Conservation (phyloP, 306 rosid genomes). For the Cucurbita pepo region DNA sequence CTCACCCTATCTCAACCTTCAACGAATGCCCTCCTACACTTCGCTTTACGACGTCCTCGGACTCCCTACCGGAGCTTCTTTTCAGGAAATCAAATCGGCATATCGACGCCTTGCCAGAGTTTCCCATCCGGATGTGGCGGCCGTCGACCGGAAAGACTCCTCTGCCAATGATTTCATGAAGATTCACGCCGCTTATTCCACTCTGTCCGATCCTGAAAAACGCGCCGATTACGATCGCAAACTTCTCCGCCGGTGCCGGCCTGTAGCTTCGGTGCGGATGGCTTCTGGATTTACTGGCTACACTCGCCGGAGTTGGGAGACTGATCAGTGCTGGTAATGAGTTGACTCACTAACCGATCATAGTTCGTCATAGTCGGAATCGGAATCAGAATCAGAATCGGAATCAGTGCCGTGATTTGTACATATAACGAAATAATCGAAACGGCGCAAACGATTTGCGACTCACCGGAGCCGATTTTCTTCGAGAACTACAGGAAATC, state of each 20-base stretch:
- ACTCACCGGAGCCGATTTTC: neutral
- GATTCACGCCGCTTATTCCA: slow-evolving; percentile 75
- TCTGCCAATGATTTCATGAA: slow-evolving; percentile 63
- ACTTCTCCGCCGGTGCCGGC: slow-evolving; percentile 28
- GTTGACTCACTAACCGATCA: slow-evolving; percentile 14
- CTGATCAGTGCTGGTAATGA: slow-evolving; percentile 96
- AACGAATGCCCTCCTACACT: slow-evolving; percentile 13
- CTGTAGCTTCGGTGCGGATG: slow-evolving; percentile 15
- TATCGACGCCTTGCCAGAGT: slow-evolving; percentile 64
- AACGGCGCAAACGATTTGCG: neutral
- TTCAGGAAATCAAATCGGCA: slow-evolving; percentile 67
- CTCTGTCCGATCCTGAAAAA: slow-evolving; percentile 66
- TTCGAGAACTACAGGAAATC: neutral
- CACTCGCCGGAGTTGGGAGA: slow-evolving; percentile 74
- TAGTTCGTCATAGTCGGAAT: neutral
- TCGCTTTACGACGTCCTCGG: slow-evolving; percentile 73
- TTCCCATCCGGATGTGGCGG: slow-evolving; percentile 81
- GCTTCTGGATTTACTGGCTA: slow-evolving; percentile 34
- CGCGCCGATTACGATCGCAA: slow-evolving; percentile 73
- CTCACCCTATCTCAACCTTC: slow-evolving; percentile 21
- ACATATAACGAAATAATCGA: neutral
- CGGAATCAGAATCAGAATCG: neutral
- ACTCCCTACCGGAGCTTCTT: slow-evolving; percentile 46
- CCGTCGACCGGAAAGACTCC: slow-evolving; percentile 33
- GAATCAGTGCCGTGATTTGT: neutral